These are phyloP conservation scores for Backusella tarrabulga DNA, from an alignment of 192 early-diverging fungal genomes.

Conservation along the genomic window DNA sequence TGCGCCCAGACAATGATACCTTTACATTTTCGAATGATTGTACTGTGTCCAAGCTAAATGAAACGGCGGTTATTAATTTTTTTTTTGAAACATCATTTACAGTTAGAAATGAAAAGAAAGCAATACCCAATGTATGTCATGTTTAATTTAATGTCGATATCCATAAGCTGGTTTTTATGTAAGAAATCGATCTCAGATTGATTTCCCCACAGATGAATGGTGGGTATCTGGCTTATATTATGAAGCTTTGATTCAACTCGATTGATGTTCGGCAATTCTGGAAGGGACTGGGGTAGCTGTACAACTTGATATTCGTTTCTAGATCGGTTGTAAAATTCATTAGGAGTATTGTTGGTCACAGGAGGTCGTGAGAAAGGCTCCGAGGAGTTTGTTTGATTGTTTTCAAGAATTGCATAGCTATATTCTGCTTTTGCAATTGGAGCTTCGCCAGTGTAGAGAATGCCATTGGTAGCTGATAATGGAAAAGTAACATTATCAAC, in stretches of 20 bases:
- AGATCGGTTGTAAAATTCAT: conserved; percentile 4
- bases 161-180: background rate
- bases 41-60: background rate
- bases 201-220: conserved; percentile 12
- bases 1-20: conserved; percentile 2
- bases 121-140: conserved; percentile 9
- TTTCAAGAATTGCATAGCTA: background rate
- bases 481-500: background rate
- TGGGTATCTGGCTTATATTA: background rate
- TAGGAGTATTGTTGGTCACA: background rate
- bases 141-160: background rate
- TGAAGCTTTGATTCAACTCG: background rate
- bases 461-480: background rate
- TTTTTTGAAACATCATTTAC: background rate
- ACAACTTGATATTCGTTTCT: background rate
- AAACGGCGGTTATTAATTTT: background rate
- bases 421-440: conserved; percentile 3
- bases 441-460: background rate
- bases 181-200: background rate
- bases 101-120: background rate
- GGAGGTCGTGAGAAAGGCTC: background rate
- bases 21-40: background rate
- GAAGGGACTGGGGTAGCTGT: background rate
- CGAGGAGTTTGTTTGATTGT: background rate
- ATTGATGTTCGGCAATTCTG: background rate